A percentile compares a stretch with the other conserved stretches of the same genome.
Evolutionary conservation across 805 yeast genomes (phyloP).

Genomic region (Yarrowia sp.): DNA sequence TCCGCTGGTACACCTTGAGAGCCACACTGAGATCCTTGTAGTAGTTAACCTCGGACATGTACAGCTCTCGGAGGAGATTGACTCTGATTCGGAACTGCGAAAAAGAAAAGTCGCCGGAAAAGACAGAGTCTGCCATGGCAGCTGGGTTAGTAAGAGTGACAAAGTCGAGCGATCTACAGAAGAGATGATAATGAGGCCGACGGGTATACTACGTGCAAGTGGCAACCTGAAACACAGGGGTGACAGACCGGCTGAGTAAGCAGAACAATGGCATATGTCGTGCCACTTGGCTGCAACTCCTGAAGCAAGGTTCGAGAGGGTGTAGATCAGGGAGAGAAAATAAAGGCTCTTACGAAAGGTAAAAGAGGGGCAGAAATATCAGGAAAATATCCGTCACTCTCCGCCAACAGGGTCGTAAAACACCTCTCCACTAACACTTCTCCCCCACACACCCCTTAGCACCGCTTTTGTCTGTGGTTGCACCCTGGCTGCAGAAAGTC

Average conservation of each 20-base stretch:
- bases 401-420: too few relatives aligned
- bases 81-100: conserved; percentile 38
- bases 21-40: conserved; percentile 51
- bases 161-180: too few relatives aligned
- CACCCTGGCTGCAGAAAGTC: conserved; percentile 18
- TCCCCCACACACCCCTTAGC: not conserved
- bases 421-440: too few relatives aligned
- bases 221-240: conserved; percentile 12
- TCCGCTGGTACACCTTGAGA: conserved; percentile 48
- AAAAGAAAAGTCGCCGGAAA: conserved; percentile 18
- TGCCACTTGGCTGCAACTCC: too few relatives aligned
- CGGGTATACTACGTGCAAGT: not conserved
- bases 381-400: not conserved
- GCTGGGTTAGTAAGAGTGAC: conserved; percentile 10
- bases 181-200: too few relatives aligned
- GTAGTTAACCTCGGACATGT: conserved; percentile 51
- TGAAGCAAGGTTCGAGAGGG: not conserved
- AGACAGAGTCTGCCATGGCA: conserved; percentile 12
- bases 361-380: not conserved
- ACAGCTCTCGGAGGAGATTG: conserved; percentile 51
- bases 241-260: not conserved
- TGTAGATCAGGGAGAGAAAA: conserved; percentile 1
- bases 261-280: not conserved
- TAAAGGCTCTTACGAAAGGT: not conserved
- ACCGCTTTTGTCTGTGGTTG: not conserved